Evolutionary conservation across 257 asterid genomes (phyloP), one percentile per base, ranked within the genome.

Genomic region (Solanum paucissectum): DNA sequence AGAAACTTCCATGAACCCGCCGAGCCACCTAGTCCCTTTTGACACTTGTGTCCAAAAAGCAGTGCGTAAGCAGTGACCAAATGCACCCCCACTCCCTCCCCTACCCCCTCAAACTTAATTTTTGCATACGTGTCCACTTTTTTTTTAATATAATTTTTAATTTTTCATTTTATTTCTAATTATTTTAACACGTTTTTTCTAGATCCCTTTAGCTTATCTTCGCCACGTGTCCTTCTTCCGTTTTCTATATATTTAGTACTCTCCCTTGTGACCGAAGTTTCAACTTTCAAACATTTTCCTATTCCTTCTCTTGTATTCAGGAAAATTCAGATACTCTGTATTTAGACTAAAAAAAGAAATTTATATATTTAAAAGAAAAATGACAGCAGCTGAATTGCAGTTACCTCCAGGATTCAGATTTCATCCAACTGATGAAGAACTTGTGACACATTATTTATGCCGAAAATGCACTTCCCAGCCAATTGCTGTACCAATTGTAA

Each of bases 381-480:
- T 82, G 87, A 93, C 93, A 95, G 88, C 92, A 18, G 90, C 93
- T 12, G 94, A 94, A 86, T 69, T 96, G 88, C 95, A 92, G 12
- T 88, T 95, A 73, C 99, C 99, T 14, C 95, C 99, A 5, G 99
- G 99, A 0, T 96, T 96, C 89, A 90, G 98, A 25, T 96, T 96
- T 89, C 99, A 96, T 79, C 99, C 99, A 1, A 93, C 98, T 32
- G 99, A 96, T 83, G 99, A 96, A 49, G 98, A 95, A 86, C 98
- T 96, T 6, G 99, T 96, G 62, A 89, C 91, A 95, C 98, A 96
- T 72, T 96, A 96, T 84, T 88, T 96, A 20, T 91, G 94, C 89
- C 91, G 95, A 66, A 95, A 91, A 92, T 96, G 99, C 83, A 92
- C 96, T 2, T 87, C 94, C 0, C 96, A 91, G 32, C 82, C 94